Evolutionary conservation across 1,139 yeast genomes (phyloP), one percentile per base, ranked within the genome.

Genomic region (Scheffersomyces segobiensis): DNA sequence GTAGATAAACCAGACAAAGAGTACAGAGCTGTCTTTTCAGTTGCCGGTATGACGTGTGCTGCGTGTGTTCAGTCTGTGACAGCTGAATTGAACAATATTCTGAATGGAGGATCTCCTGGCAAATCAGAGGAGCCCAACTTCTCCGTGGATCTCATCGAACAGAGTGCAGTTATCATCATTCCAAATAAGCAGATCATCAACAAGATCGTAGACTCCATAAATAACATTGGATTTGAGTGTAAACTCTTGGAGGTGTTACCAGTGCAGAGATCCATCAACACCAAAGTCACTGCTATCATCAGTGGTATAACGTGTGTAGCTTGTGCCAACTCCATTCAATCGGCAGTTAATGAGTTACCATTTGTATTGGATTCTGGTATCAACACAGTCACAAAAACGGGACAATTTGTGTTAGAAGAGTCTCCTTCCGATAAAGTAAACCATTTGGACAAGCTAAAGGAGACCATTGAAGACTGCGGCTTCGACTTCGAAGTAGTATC

Each of bases 301-400:
- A 90, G 88, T 3, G 95, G 95, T 4, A 88, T 89, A 72, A 86
- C 93, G 0, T 89, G 95, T 73, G 86, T 90, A 5, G 85, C 92
- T 0, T 89, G 96, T 70, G 85, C 86, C 0, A 79, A 79, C 54
- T 76, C 92, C 0, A 85, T 89, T 46, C 72, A 75, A 10, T 71
- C 78, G 20, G 84, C 87, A 0, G 83, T 85, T 1, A 67, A 76
- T 5, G 82, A 78, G 6, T 71, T 87, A 49, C 83, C 86, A 0
- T 87, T 83, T 68, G 81, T 89, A 2, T 71, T 80, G 18, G 86
- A 84, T 39, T 76, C 79, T 48, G 84, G 84, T 12, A 78, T 89
- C 49, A 86, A 85, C 62, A 77, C 83, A 1, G 82, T 89, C 19
- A 81, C 87, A 12, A 88, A 88, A 65, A 75, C 85, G 1, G 95